These are phyloP conservation scores for Westerdykella ornata DNA, from an alignment of 2,329 filamentous ascomycete genomes.

Conservation along the genomic window DNA sequence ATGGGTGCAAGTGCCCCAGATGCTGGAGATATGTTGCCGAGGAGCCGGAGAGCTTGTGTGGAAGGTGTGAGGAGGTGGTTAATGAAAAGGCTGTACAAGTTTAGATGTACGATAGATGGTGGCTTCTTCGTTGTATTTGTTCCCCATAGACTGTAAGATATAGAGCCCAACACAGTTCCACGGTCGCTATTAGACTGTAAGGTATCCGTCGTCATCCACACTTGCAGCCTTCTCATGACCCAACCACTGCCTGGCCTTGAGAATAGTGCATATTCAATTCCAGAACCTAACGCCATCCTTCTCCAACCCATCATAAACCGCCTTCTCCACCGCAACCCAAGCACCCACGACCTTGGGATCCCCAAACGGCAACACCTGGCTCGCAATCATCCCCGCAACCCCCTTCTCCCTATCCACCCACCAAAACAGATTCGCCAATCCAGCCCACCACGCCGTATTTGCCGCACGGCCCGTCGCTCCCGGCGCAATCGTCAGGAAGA, in stretches of 20 bases:
- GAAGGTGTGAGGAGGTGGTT: slow-evolving; percentile 64
- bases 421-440: slow-evolving; percentile 56
- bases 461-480: slow-evolving; percentile 48
- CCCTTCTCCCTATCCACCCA: slow-evolving; percentile 57
- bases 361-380: slow-evolving; percentile 32
- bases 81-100: slow-evolving; percentile 8
- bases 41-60: slow-evolving; percentile 61
- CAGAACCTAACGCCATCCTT: background rate
- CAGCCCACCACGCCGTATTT: slow-evolving; percentile 52
- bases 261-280: too few species aligned
- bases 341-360: slow-evolving; percentile 29
- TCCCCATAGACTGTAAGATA: too few species aligned
- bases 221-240: too few species aligned
- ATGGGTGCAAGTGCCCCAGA: slow-evolving; percentile 65
- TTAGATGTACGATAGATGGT: background rate
- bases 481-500: slow-evolving; percentile 47
- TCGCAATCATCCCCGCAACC: slow-evolving; percentile 39
- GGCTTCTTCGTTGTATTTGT: too few species aligned
- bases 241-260: too few species aligned
- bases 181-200: too few species aligned
- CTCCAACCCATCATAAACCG: slow-evolving; percentile 32
- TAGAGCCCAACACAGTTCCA: too few species aligned
- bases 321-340: slow-evolving; percentile 34
- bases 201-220: too few species aligned
- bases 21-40: slow-evolving; percentile 85